Conservation (phyloP, 2,329 filamentous ascomycete species). For the Bipolaris victoriae region DNA sequence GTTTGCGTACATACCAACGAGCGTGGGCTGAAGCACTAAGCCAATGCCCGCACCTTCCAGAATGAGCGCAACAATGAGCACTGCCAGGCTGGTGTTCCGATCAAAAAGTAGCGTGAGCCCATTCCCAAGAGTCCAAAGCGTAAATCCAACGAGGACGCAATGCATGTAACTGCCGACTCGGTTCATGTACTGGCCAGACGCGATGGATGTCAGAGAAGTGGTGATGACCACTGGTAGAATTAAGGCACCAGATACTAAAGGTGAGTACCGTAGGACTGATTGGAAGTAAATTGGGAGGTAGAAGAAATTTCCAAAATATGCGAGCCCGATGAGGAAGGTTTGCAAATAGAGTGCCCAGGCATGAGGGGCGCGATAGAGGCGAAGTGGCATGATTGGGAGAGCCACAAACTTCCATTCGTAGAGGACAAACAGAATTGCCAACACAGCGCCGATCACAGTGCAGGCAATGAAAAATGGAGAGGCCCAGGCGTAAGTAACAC, state of each 20-base stretch:
- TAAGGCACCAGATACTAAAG: constrained; percentile 59
- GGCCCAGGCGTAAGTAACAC: constrained; percentile 62
- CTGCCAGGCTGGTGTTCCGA: constrained; percentile 50
- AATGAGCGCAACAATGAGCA: constrained; percentile 61
- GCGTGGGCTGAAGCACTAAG: constrained; percentile 58
- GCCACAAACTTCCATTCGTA: constrained; percentile 63
- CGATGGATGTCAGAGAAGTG: constrained; percentile 23
- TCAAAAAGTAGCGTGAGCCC: constrained; percentile 61
- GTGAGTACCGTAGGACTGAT: constrained; percentile 58
- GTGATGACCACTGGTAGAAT: constrained; percentile 51
- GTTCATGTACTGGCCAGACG: constrained; percentile 29
- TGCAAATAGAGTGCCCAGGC: constrained; percentile 63
- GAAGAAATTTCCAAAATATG: constrained; percentile 66
- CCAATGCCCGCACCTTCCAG: constrained; percentile 57
- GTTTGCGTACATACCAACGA: constrained; percentile 63
- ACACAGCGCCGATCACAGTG: constrained; percentile 57
- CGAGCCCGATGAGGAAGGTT: constrained; percentile 65
- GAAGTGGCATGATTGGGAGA: constrained; percentile 65
- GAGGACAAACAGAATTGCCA: constrained; percentile 58
- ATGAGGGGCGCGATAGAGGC: constrained; percentile 61
- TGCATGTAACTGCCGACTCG: constrained; percentile 28
- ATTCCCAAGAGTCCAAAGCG: constrained; percentile 58
- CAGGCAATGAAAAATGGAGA: constrained; percentile 65
- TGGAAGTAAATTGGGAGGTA: constrained; percentile 69
- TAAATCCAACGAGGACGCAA: constrained; percentile 44